These are phyloP conservation scores for Linum usitatissimum DNA, from an alignment of 345 rosid species.

Conservation along the genomic window DNA sequence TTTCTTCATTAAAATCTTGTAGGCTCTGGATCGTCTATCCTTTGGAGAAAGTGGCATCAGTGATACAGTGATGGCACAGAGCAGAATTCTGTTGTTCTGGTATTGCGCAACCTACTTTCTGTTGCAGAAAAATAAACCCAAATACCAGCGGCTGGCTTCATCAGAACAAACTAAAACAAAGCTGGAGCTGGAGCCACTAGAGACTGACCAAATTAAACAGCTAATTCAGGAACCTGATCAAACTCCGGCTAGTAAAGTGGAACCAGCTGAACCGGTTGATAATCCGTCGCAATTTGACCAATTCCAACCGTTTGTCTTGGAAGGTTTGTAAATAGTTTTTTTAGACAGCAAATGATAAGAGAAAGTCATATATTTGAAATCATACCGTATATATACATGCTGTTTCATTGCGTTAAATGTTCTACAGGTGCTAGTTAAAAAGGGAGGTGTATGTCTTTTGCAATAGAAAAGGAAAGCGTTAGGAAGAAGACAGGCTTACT, in stretches of 20 bases:
- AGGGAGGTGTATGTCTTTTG: slow-evolving; percentile 30
- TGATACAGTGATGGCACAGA: slow-evolving; percentile 67
- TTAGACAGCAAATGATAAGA: slow-evolving; percentile 10
- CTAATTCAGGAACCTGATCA: slow-evolving; percentile 20
- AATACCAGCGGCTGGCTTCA: slow-evolving; percentile 50
- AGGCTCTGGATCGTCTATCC: slow-evolving; percentile 81
- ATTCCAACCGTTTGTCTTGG: slow-evolving; percentile 65
- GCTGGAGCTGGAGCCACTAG: slow-evolving; percentile 33
- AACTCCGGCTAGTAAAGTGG: slow-evolving; percentile 6
- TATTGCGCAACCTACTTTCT: slow-evolving; percentile 77
- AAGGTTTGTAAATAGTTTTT: slow-evolving; percentile 52
- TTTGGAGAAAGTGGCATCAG: slow-evolving; percentile 54
- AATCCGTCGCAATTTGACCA: slow-evolving; percentile 27
- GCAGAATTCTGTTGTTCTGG: slow-evolving; percentile 73
- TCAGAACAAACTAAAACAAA: slow-evolving; percentile 24
- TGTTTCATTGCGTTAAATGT: slow-evolving; percentile 33
- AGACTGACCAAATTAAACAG: slow-evolving; percentile 25
- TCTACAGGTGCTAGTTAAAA: slow-evolving; percentile 66
- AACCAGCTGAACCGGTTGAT: slow-evolving; percentile 16
- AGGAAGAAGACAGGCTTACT: not conserved
- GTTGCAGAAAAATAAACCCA: slow-evolving; percentile 74
- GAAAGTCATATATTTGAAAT: not conserved
- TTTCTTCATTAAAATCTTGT: slow-evolving; percentile 12
- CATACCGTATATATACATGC: slow-evolving; percentile 13
- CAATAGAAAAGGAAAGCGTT: slow-evolving; percentile 27